Conservation (phyloP, 108 stramenopile genomes). For the Nannochloropsis granulata region DNA sequence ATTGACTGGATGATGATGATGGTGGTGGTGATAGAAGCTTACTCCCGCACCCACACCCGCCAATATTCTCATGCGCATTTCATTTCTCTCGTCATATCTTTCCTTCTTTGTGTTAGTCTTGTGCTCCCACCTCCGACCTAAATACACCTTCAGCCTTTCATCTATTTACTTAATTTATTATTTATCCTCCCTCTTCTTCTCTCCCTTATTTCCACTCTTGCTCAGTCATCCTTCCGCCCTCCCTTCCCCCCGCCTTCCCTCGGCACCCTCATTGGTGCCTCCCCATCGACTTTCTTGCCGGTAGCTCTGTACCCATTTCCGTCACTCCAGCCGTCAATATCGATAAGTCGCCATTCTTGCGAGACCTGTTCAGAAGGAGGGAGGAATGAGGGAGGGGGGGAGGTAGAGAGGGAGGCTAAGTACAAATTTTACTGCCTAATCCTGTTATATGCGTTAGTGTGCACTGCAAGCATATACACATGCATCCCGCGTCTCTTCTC, state of each 20-base stretch:
- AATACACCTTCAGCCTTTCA: too few species aligned
- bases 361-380: neutral
- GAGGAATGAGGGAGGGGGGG: neutral
- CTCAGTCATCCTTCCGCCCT: neutral
- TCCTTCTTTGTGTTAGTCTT: too few species aligned
- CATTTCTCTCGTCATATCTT: too few species aligned
- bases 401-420: neutral
- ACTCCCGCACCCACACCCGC: too few species aligned
- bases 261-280: neutral
- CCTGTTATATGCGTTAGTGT: too few species aligned
- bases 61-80: too few species aligned
- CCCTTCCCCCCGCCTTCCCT: neutral
- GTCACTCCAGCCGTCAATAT: neutral
- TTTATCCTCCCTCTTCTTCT: neutral
- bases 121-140: too few species aligned
- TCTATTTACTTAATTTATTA: too few species aligned
- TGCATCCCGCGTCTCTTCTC: too few species aligned
- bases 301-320: neutral
- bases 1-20: too few species aligned
- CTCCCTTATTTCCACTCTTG: neutral
- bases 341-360: neutral
- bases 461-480: too few species aligned
- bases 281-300: neutral
- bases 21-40: too few species aligned
- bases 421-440: neutral